A percentile compares a stretch with the other conserved stretches of the same genome.
Conservation (phyloP, 495 filamentous ascomycete species). For the Cercophora newfieldiana region DNA sequence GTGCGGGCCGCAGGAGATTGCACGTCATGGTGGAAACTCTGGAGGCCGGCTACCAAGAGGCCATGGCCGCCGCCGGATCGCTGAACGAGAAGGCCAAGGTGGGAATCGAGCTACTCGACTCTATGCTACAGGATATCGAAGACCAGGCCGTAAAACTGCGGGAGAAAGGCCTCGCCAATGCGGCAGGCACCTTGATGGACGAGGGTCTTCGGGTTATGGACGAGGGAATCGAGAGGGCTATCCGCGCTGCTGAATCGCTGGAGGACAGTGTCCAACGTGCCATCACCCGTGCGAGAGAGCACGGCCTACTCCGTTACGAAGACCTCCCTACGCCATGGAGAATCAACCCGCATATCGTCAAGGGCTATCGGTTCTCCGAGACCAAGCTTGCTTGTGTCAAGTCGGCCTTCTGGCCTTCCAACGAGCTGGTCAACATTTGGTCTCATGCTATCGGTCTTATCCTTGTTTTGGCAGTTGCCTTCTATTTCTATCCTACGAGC, state of each 20-base stretch:
- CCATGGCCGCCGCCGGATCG: constrained; percentile 79
- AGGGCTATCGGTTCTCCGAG: constrained; percentile 90
- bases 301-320: constrained; percentile 82
- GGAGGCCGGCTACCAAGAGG: constrained; percentile 87
- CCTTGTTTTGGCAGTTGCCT: constrained; percentile 83
- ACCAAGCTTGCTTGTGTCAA: constrained; percentile 82
- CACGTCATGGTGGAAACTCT: constrained; percentile 90
- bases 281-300: constrained; percentile 73
- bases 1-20: constrained; percentile 78
- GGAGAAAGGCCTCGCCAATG: constrained; percentile 61
- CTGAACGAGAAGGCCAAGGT: constrained; percentile 88
- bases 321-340: constrained; percentile 91
- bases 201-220: constrained; percentile 76
- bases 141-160: constrained; percentile 65
- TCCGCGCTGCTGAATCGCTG: constrained; percentile 71
- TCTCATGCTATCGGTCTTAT: constrained; percentile 86
- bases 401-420: constrained; percentile 80
- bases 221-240: constrained; percentile 77
- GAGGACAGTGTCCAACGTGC: constrained; percentile 80
- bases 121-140: constrained; percentile 81
- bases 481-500: constrained; percentile 92
- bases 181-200: constrained; percentile 66
- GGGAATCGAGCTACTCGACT: constrained; percentile 83
- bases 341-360: constrained; percentile 88
- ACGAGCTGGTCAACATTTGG: constrained; percentile 98